phyloP scores from a whole-genome alignment of 768 basidiomycete species.

The Sistotremastrum suecicum region DNA sequence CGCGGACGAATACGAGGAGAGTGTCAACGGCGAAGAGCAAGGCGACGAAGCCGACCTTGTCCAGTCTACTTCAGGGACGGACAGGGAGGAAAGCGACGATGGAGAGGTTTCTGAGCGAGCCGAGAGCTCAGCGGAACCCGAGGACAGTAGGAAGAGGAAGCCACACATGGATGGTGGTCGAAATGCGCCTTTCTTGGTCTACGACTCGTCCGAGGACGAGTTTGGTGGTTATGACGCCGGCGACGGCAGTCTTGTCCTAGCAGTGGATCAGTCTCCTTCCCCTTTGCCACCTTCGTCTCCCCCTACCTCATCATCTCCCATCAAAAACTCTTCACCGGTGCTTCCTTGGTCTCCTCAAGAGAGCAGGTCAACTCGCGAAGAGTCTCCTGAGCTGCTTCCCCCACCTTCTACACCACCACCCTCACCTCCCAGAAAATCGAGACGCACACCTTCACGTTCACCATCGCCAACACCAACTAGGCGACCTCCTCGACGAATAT shows the following conservation, averaged over 20 bases:
- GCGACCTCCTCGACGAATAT: not conserved
- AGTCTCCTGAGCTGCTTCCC: not conserved
- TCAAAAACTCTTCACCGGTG: not conserved
- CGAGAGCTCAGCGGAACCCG: not conserved
- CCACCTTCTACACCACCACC: not conserved
- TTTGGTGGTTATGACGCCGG: conserved; percentile 11
- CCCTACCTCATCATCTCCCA: not conserved
- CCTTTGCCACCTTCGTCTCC: not conserved
- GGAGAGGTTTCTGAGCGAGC: conserved; percentile 7
- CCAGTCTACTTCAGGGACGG: conserved; percentile 6
- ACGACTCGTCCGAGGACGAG: conserved; percentile 14
- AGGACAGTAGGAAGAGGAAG: not conserved
- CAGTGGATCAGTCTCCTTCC: conserved; percentile 2
- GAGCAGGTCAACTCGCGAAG: not conserved
- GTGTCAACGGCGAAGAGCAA: conserved; percentile 14
- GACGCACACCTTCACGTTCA: not conserved
- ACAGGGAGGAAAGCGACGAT: conserved; percentile 7
- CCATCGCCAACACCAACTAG: not conserved
- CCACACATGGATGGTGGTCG: conserved; percentile 1
- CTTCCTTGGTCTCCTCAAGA: not conserved
- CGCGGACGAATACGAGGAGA: conserved; percentile 10
- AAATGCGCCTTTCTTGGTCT: not conserved
- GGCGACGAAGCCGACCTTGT: conserved; percentile 11
- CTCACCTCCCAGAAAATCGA: not conserved
- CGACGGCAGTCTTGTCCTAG: conserved; percentile 6